These are phyloP conservation scores for Dendrobium catenatum DNA, from an alignment of 106 monocot genomes.

Conservation along the genomic window DNA sequence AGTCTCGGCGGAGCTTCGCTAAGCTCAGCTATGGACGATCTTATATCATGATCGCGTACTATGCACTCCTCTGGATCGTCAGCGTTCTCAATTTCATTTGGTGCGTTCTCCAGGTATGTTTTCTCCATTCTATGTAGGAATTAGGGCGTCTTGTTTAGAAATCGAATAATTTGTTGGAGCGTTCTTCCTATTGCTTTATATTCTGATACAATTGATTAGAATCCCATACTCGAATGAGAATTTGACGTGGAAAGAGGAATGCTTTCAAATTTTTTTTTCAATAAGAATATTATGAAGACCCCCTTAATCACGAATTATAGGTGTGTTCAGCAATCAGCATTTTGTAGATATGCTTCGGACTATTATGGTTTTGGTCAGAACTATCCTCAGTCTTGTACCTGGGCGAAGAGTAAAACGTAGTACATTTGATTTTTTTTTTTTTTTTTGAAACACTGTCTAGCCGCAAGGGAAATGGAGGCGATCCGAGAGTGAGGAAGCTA, in stretches of 20 bases:
- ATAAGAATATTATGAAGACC: not conserved
- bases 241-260: not conserved
- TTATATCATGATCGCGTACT: slow-evolving; percentile 50
- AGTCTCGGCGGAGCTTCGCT: slow-evolving; percentile 41
- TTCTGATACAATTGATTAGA: not conserved
- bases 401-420: too few species aligned
- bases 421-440: too few species aligned
- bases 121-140: not conserved
- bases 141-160: not conserved
- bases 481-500: too few species aligned
- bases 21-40: slow-evolving; percentile 61
- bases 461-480: too few species aligned
- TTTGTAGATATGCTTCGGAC: not conserved
- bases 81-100: slow-evolving; percentile 52
- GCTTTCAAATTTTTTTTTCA: not conserved
- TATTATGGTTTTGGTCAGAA: not conserved
- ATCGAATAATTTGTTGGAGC: not conserved
- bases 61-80: slow-evolving; percentile 51
- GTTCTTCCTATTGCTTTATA: not conserved
- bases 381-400: not conserved
- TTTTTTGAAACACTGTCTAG: too few species aligned
- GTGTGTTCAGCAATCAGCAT: not conserved
- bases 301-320: not conserved
- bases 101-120: slow-evolving; percentile 58
- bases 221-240: not conserved